These are phyloP conservation scores for Pseudogymnoascus sp. DNA, from an alignment of 2,329 filamentous ascomycete genomes.

Conservation along the genomic window DNA sequence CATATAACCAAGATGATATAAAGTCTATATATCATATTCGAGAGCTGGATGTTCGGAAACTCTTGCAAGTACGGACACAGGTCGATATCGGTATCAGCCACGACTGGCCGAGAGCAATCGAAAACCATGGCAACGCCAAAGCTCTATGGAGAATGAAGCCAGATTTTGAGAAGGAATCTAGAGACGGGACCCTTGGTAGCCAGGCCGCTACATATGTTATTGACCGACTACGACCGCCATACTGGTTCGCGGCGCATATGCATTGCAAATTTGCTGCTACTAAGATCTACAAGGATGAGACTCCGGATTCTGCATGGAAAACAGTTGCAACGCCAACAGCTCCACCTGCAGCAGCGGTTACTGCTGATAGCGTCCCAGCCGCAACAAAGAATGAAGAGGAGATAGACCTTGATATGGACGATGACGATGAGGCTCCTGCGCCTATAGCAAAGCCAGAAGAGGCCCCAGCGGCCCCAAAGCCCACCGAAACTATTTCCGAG, in stretches of 20 bases:
- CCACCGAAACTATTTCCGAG: slow-evolving; percentile 35
- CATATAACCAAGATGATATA: slow-evolving; percentile 70
- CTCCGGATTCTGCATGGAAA: background rate
- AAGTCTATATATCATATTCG: slow-evolving; percentile 83
- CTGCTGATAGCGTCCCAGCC: background rate
- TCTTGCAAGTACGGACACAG: slow-evolving; percentile 76
- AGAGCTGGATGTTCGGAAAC: slow-evolving; percentile 83
- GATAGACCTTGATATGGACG: slow-evolving; percentile 60
- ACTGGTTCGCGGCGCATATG: slow-evolving; percentile 93
- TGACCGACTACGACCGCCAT: slow-evolving; percentile 69
- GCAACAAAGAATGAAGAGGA: slow-evolving; percentile 54
- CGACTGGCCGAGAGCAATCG: slow-evolving; percentile 86
- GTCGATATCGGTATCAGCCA: slow-evolving; percentile 90
- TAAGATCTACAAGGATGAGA: slow-evolving; percentile 42
- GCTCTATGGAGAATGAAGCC: slow-evolving; percentile 67
- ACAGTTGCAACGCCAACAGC: background rate
- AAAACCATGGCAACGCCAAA: slow-evolving; percentile 64
- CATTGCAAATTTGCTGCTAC: slow-evolving; percentile 79
- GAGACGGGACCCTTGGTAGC: slow-evolving; percentile 69
- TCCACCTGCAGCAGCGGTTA: background rate
- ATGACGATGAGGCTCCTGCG: slow-evolving; percentile 28
- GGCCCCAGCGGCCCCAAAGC: slow-evolving; percentile 20
- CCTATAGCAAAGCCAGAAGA: slow-evolving; percentile 17
- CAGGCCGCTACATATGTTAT: slow-evolving; percentile 72
- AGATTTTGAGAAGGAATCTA: slow-evolving; percentile 68